Conservation (phyloP, 352 stramenopile genomes). For the Globisporangium alternatum region DNA sequence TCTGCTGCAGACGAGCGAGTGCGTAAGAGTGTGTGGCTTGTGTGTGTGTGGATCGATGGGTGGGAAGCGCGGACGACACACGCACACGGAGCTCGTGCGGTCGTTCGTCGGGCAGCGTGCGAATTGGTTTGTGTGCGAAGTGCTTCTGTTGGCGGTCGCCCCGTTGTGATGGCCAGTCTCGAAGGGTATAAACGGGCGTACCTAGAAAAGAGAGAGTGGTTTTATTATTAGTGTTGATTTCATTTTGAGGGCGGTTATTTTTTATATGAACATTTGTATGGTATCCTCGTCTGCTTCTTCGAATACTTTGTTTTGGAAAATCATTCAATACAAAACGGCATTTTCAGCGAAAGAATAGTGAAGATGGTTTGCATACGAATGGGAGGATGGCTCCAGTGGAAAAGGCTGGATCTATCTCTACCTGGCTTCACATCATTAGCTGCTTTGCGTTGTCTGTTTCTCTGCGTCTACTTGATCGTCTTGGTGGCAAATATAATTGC, state of each 20-base stretch:
- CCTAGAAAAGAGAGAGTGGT: neutral
- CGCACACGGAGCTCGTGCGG: too few species aligned
- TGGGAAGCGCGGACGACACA: neutral
- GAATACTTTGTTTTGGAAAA: neutral
- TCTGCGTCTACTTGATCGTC: neutral
- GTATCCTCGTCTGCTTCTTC: too few species aligned
- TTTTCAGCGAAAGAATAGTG: too few species aligned
- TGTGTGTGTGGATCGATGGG: too few species aligned
- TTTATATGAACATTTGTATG: neutral
- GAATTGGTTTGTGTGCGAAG: too few species aligned
- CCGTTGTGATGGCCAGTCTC: conserved; percentile 5
- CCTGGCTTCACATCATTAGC: too few species aligned
- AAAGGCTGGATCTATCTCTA: too few species aligned
- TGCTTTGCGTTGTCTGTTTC: too few species aligned
- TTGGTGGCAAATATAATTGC: too few species aligned
- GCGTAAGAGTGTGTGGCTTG: too few species aligned
- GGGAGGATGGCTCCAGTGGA: neutral
- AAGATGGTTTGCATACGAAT: neutral
- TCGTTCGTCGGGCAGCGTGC: too few species aligned
- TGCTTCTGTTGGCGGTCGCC: neutral
- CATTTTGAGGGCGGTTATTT: neutral
- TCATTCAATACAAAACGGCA: neutral
- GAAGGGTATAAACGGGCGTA: conserved; percentile 9
- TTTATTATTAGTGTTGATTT: neutral
- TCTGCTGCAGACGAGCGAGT: conserved; percentile 1